These are phyloP conservation scores for Trichocomaceae sp. DNA, from an alignment of 2,329 filamentous ascomycete species.

Conservation along the genomic window DNA sequence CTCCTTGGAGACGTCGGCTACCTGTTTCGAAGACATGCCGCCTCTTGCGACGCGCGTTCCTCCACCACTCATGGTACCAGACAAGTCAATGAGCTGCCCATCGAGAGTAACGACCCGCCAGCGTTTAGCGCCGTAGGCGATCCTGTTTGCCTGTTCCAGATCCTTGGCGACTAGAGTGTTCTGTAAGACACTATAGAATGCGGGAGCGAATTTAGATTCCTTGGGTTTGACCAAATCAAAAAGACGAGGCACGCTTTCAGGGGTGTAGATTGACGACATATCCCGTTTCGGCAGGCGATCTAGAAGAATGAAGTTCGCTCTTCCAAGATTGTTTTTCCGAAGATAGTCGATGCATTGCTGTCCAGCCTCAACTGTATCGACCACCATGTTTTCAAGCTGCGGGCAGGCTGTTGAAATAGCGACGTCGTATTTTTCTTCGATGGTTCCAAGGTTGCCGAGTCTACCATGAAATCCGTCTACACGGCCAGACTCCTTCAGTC, in stretches of 20 bases:
- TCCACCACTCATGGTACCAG: slow-evolving; percentile 97
- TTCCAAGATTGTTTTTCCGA: slow-evolving; percentile 91
- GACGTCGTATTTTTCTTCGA: slow-evolving; percentile 89
- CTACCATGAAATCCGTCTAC: slow-evolving; percentile 96
- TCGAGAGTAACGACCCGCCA: slow-evolving; percentile 96
- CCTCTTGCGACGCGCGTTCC: slow-evolving; percentile 84
- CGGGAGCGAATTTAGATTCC: slow-evolving; percentile 76
- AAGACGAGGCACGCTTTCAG: slow-evolving; percentile 82
- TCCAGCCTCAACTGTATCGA: slow-evolving; percentile 89
- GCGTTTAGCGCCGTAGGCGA: slow-evolving; percentile 85
- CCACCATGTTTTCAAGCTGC: slow-evolving; percentile 89
- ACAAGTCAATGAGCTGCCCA: slow-evolving; percentile 94
- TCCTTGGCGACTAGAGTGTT: slow-evolving; percentile 92
- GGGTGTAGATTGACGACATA: slow-evolving; percentile 73
- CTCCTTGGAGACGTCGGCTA: slow-evolving; percentile 79
- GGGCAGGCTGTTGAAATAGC: slow-evolving; percentile 97
- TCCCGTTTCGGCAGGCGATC: slow-evolving; percentile 78
- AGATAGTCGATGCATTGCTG: slow-evolving; percentile 98
- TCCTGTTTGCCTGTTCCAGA: slow-evolving; percentile 91
- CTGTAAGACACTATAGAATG: slow-evolving; percentile 92
- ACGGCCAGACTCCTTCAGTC: slow-evolving; percentile 89
- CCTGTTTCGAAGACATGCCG: slow-evolving; percentile 92
- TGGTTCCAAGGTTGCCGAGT: slow-evolving; percentile 86
- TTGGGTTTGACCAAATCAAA: slow-evolving; percentile 91
- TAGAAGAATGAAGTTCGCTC: slow-evolving; percentile 94